Base-by-base conservation (phyloP, 257 asterid genomes). In the Fraxinus quadrangulata region DNA sequence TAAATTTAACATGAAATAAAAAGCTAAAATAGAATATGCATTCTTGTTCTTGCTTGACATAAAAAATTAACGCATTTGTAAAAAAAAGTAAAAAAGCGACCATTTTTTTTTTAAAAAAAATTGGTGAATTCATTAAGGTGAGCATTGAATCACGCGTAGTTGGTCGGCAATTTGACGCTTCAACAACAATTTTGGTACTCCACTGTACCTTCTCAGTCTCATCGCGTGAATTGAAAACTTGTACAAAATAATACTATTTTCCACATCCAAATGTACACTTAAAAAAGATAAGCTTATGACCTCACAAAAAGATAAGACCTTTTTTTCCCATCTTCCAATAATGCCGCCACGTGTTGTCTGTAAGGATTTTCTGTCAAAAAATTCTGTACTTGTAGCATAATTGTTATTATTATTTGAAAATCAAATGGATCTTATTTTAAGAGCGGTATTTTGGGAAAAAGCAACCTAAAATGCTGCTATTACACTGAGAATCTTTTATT, bases 181-280 rank as follows among this genome's bases (percentile, higher is more conserved):
- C 56, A 47, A 47, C 56, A 47, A 13, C 19, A 14, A 13, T 13
- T 47, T 47, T 47, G 56, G n/a, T 21, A 47, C n/a, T 12, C 19
- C 6, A 42, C 47, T 12, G 3, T 9, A 40, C 54, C 6, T 45
- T 45, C 14, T 11, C 49, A 42, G 51, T 42, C 40, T 13, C 54
- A 14, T 47, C 56, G 19, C 0, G 6, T 47, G n/a, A 47, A 47
- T 47, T 13, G 56, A 47, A 47, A 47, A 47, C 56, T 54, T 54
- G 65, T 17, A 54, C 26, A 54, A 54, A 47, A 63, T 73, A 26
- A 37, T 40, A 65, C 19, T 74, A 34, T 33, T 74, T n/a, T 59
- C 70, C 7, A 74, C 54, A 56, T 33, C 33, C 77, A 74, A 67
- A 74, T n/a, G 70, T 17, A 33, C 54, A 51, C 69, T 21, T 33